Evolutionary conservation across 208 protist genomes (phyloP).

Genomic region (Tetramitus jugosus): DNA sequence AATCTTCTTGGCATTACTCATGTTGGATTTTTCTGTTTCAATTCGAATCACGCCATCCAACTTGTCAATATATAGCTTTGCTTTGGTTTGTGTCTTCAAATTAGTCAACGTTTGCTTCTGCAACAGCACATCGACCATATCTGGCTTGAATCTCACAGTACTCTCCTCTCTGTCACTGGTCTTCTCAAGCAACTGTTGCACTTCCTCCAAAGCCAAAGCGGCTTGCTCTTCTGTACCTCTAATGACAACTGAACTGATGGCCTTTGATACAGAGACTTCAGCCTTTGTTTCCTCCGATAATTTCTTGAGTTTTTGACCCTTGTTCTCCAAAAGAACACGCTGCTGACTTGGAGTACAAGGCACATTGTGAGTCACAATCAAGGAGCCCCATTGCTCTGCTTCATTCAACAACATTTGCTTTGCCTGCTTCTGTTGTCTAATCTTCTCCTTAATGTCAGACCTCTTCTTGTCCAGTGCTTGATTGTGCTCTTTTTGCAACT

Average conservation of each 20-base stretch:
- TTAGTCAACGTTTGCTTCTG: too few relatives aligned
- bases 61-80: too few relatives aligned
- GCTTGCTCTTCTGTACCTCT: constrained; percentile 86
- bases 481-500: too few relatives aligned
- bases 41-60: too few relatives aligned
- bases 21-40: too few relatives aligned
- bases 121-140: too few relatives aligned
- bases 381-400: neutral
- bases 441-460: too few relatives aligned
- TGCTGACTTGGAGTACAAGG: neutral
- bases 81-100: too few relatives aligned
- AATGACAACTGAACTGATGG: constrained; percentile 43
- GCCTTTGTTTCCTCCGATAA: neutral
- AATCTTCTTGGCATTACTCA: too few relatives aligned
- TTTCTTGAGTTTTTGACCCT: neutral
- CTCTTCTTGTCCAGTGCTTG: too few relatives aligned
- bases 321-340: neutral
- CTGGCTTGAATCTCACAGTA: too few relatives aligned
- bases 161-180: constrained; percentile 92
- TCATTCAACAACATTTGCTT: neutral
- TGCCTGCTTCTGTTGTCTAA: too few relatives aligned
- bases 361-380: neutral
- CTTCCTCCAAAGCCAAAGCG: constrained; percentile 94
- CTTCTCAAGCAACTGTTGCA: constrained; percentile 57
- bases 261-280: neutral